Evolutionary conservation across 805 yeast genomes (phyloP), one percentile per base, ranked within the genome.

Genomic region (Candida verbasci): DNA sequence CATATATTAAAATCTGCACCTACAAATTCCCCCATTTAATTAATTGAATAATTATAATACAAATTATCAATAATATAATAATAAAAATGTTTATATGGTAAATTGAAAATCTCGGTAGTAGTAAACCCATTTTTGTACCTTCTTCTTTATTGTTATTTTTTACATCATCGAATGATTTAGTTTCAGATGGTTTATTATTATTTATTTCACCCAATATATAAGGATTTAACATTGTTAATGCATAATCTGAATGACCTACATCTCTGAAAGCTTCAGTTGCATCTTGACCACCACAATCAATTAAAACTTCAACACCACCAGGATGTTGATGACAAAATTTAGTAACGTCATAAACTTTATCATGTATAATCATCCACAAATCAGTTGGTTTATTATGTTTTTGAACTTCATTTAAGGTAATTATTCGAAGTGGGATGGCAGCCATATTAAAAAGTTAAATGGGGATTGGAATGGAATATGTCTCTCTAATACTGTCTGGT

Each of bases 321-420:
- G 97, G 97, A 58, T 91, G 97, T 32, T 74, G 78, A 12, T 76
- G 70, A 37, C 83, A 68, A 59, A 89, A 88, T 23, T 68, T 64
- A 6, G 91, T 73, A 21, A 84, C 72, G 56, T 86, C 82, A 56
- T 80, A 86, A 5, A 91, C 95, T 47, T 81, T 80, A 40, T 82
- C 86, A 49, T 86, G 80, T 42, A 86, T 71, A 38, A 86, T 73
- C 70, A 91, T 78, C 95, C 96, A 91, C 29, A 86, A 62, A 49
- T 85, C 87, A 12, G 81, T 83, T 28, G 80, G 74, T n/a, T 77
- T 67, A 56, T 76, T 78, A 70, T 89, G 97, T 47, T 70, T 55
- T 22, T 80, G 72, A 36, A 88, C 78, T 56, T 88, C 86, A 25
- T 62, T 65, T 27, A 45, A 29, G 3, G 52, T 37, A 36, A 10